Evolutionary conservation across 495 filamentous ascomycete species (phyloP).

Genomic region (Aspergillus sclerotiicarbonarius): DNA sequence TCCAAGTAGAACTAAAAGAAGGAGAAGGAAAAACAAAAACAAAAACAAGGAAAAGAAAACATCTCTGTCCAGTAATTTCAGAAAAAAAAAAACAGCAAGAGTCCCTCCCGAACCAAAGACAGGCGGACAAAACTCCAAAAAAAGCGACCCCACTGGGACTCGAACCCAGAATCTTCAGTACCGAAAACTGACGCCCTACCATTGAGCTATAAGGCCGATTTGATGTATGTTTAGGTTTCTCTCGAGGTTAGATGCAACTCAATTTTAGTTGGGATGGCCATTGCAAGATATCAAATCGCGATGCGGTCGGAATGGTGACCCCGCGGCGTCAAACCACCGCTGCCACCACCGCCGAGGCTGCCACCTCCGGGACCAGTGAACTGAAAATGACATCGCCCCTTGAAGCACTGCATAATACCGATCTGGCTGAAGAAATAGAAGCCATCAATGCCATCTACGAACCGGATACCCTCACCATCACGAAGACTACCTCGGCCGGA

Average conservation of each 20-base stretch:
- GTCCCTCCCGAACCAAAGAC: too few species aligned
- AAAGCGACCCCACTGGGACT: conserved; percentile 8
- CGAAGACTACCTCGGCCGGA: conserved; percentile 30
- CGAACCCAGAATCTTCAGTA: conserved; percentile 9
- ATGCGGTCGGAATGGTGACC: too few species aligned
- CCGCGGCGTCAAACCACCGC: neutral
- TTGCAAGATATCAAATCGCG: too few species aligned
- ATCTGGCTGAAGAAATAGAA: conserved; percentile 78
- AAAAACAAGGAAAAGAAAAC: too few species aligned
- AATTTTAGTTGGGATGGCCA: too few species aligned
- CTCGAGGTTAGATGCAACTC: too few species aligned
- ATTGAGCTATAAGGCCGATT: conserved; percentile 6
- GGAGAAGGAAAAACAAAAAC: too few species aligned
- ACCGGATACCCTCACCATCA: conserved; percentile 55
- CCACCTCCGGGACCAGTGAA: too few species aligned
- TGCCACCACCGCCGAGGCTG: neutral
- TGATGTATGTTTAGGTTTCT: too few species aligned
- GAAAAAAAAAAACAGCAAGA: too few species aligned
- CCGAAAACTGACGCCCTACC: conserved; percentile 9
- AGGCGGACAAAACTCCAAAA: neutral
- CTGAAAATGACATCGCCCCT: conserved; percentile 14
- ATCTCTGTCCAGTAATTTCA: too few species aligned
- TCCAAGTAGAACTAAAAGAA: too few species aligned
- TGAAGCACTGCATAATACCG: conserved; percentile 46
- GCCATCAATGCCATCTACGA: conserved; percentile 95